These are phyloP conservation scores for Saccharomycopsis crataegensis DNA, from an alignment of 1,139 yeast species.

Conservation along the genomic window DNA sequence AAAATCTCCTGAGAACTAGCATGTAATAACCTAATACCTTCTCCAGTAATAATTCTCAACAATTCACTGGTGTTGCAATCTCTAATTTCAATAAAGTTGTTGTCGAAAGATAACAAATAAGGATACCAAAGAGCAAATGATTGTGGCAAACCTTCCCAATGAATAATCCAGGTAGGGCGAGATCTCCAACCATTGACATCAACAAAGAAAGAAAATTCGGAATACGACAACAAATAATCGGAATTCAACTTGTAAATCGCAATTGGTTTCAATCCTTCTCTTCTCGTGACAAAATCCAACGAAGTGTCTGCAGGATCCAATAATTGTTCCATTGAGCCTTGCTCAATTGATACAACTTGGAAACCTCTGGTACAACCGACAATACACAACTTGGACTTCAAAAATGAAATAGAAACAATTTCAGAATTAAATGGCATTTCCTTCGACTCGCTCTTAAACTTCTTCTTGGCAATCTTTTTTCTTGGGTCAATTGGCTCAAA, in stretches of 20 bases:
- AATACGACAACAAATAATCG: slow-evolving; percentile 79
- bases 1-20: slow-evolving; percentile 89
- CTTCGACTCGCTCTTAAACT: slow-evolving; percentile 56
- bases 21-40: slow-evolving; percentile 80
- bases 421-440: slow-evolving; percentile 83
- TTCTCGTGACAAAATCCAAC: slow-evolving; percentile 85
- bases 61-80: slow-evolving; percentile 84
- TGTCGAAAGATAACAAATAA: slow-evolving; percentile 82
- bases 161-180: slow-evolving; percentile 86
- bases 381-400: slow-evolving; percentile 72
- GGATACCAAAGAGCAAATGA: slow-evolving; percentile 93
- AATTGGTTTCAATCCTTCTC: slow-evolving; percentile 80
- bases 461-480: slow-evolving; percentile 55
- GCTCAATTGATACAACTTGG: slow-evolving; percentile 68
- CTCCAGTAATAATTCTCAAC: slow-evolving; percentile 88
- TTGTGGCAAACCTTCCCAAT: slow-evolving; percentile 96
- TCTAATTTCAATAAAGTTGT: slow-evolving; percentile 83
- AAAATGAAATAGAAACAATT: slow-evolving; percentile 84
- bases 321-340: slow-evolving; percentile 58
- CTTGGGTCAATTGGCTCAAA: slow-evolving; percentile 71
- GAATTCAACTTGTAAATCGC: slow-evolving; percentile 86
- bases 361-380: slow-evolving; percentile 96
- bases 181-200: slow-evolving; percentile 96
- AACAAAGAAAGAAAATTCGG: slow-evolving; percentile 90
- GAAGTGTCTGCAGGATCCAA: slow-evolving; percentile 97